These are phyloP conservation scores for Aspergillus ochraceoroseus DNA, from an alignment of 2,329 filamentous ascomycete genomes.

Conservation along the genomic window DNA sequence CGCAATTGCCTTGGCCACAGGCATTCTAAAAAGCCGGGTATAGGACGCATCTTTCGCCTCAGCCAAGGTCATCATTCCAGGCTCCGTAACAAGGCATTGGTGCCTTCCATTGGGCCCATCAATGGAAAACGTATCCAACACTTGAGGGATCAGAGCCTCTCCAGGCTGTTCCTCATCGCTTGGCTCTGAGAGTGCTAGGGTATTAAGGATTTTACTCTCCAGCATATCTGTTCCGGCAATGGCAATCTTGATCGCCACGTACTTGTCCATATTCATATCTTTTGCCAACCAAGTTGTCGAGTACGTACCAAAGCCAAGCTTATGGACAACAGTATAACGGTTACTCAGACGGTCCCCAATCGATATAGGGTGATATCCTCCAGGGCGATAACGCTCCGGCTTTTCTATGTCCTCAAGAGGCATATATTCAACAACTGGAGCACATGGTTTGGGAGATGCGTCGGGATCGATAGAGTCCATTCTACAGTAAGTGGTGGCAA, in stretches of 20 bases:
- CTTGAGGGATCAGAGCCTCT: constrained; percentile 11
- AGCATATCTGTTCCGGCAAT: neutral
- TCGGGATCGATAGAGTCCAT: too few relatives aligned
- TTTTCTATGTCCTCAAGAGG: constrained; percentile 16
- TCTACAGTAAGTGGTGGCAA: too few relatives aligned
- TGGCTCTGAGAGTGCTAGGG: neutral
- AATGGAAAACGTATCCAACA: constrained; percentile 20
- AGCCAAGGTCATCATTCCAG: constrained; percentile 20
- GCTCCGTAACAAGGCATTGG: constrained; percentile 19
- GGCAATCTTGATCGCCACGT: constrained; percentile 8
- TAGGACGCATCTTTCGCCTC: constrained; percentile 22
- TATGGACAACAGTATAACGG: constrained; percentile 43
- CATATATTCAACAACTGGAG: constrained; percentile 1
- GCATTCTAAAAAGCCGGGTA: constrained; percentile 14
- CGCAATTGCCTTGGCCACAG: constrained; percentile 17
- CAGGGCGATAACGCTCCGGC: constrained; percentile 29
- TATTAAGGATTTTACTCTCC: too few relatives aligned
- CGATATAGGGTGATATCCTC: constrained; percentile 41
- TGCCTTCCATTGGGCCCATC: constrained; percentile 19
- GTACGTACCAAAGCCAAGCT: constrained; percentile 44
- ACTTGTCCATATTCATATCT: constrained; percentile 16
- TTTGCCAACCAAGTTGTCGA: constrained; percentile 45
- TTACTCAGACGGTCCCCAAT: constrained; percentile 40
- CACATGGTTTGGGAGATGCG: neutral
- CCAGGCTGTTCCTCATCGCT: constrained; percentile 6